Conservation (phyloP, 345 rosid genomes). For the Pugionium cornutum region DNA sequence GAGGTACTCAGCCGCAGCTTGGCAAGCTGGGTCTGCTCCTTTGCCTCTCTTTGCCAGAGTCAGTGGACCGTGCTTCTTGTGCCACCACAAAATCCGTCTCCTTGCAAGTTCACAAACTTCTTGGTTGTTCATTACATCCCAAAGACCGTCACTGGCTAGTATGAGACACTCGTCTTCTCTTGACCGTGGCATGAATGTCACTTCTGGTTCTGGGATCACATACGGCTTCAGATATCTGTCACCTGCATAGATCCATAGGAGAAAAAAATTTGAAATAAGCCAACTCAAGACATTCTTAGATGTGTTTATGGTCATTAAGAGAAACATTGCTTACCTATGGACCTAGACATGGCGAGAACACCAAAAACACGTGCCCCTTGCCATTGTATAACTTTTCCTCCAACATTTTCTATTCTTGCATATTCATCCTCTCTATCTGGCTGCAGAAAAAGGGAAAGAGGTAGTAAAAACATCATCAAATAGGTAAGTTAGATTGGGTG, state of each 20-base stretch:
- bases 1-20: conserved; percentile 88
- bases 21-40: conserved; percentile 75
- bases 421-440: conserved; percentile 96
- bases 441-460: conserved; percentile 39
- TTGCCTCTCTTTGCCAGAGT: conserved; percentile 53
- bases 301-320: neutral
- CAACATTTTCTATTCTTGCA: conserved; percentile 93
- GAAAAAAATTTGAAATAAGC: neutral
- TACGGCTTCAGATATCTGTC: conserved; percentile 95
- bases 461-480: neutral
- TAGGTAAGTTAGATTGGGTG: conserved; percentile 1
- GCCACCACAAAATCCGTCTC: conserved; percentile 79
- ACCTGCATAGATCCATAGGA: conserved; percentile 51
- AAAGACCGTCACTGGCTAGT: conserved; percentile 59
- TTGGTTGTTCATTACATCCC: conserved; percentile 71
- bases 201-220: conserved; percentile 96
- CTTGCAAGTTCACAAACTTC: conserved; percentile 92
- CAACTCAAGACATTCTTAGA: conserved; percentile 2
- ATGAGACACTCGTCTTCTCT: conserved; percentile 92
- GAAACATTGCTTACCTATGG: conserved; percentile 63
- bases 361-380: conserved; percentile 97
- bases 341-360: conserved; percentile 97
- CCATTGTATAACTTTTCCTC: conserved; percentile 98
- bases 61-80: conserved; percentile 66
- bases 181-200: conserved; percentile 70